Evolutionary conservation across 163 green algal species (phyloP).

Genomic region (Scenedesmus sp.): DNA sequence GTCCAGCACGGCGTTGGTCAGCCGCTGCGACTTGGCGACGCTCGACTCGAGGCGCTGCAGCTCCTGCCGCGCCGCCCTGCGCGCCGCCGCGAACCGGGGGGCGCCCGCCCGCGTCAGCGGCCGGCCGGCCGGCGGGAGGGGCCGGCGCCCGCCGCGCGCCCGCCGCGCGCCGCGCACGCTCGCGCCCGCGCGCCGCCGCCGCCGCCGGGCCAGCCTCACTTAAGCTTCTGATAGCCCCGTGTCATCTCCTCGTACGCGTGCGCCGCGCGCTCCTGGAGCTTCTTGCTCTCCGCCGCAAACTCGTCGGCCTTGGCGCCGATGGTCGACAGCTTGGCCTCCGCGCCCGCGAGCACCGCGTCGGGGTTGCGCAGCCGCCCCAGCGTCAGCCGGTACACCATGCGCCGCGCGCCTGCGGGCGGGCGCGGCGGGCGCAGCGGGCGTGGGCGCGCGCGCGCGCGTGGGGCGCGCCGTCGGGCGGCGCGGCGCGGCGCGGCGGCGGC

Average conservation of each 20-base stretch:
- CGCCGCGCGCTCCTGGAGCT: slow-evolving; percentile 48
- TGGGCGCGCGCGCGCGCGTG: neutral
- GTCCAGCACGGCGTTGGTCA: slow-evolving; percentile 39
- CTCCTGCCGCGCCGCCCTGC: slow-evolving; percentile 53
- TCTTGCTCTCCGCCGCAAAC: slow-evolving; percentile 48
- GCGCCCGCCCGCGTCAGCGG: too few relatives aligned
- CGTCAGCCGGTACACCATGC: slow-evolving; percentile 46
- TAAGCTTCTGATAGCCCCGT: slow-evolving; percentile 46
- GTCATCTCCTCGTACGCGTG: slow-evolving; percentile 50
- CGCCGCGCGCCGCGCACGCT: too few relatives aligned
- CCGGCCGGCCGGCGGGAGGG: too few relatives aligned
- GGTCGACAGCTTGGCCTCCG: slow-evolving; percentile 32
- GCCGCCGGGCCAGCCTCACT: slow-evolving; percentile 31
- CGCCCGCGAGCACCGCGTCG: slow-evolving; percentile 37
- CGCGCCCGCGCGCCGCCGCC: too few relatives aligned
- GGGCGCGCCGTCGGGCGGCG: neutral
- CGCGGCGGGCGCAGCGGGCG: slow-evolving; percentile 22
- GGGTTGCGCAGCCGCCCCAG: slow-evolving; percentile 48
- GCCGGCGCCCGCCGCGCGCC: too few relatives aligned
- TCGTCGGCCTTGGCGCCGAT: slow-evolving; percentile 46
- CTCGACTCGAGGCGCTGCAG: slow-evolving; percentile 48
- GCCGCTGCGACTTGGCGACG: slow-evolving; percentile 49
- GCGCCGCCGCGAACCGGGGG: too few relatives aligned
- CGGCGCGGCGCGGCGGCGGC: neutral
- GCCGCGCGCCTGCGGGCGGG: slow-evolving; percentile 27